phyloP scores from a whole-genome alignment of 148 eudicot species.

The Rhododendron henanense region DNA sequence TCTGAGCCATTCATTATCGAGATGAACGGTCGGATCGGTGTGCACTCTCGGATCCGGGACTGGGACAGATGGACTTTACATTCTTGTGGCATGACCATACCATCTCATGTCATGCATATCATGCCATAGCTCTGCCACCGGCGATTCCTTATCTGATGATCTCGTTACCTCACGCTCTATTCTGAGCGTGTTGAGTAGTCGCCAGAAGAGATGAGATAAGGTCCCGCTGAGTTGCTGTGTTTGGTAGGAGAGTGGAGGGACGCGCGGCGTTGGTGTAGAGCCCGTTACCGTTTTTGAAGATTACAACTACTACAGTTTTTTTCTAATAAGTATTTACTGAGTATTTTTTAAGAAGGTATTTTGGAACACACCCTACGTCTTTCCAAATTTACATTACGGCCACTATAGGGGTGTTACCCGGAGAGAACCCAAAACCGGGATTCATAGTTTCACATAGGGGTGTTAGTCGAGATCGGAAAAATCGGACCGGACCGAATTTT shows the following conservation, averaged over 20 bases:
- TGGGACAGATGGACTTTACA: not conserved
- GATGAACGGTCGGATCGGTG: too few relatives aligned
- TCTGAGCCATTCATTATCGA: accelerated
- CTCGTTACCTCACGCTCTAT: not conserved
- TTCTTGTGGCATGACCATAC: not conserved
- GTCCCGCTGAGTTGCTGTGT: not conserved
- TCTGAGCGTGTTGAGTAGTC: not conserved
- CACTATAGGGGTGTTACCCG: not conserved
- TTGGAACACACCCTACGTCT: not conserved
- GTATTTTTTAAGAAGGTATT: too few relatives aligned
- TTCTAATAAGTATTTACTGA: not conserved
- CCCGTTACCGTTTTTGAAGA: not conserved
- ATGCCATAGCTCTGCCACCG: not conserved
- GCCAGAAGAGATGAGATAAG: too few relatives aligned
- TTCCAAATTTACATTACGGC: not conserved
- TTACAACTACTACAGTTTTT: not conserved
- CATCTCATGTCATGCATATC: not conserved
- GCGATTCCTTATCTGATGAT: not conserved
- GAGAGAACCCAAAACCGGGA: too few relatives aligned
- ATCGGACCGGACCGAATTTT: too few relatives aligned
- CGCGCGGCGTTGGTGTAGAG: not conserved
- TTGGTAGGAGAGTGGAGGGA: not conserved
- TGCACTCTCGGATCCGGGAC: not conserved
- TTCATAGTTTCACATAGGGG: too few relatives aligned
- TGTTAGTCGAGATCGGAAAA: too few relatives aligned